Base-by-base conservation (phyloP, 257 asterid genomes). In the Striga asiatica region DNA sequence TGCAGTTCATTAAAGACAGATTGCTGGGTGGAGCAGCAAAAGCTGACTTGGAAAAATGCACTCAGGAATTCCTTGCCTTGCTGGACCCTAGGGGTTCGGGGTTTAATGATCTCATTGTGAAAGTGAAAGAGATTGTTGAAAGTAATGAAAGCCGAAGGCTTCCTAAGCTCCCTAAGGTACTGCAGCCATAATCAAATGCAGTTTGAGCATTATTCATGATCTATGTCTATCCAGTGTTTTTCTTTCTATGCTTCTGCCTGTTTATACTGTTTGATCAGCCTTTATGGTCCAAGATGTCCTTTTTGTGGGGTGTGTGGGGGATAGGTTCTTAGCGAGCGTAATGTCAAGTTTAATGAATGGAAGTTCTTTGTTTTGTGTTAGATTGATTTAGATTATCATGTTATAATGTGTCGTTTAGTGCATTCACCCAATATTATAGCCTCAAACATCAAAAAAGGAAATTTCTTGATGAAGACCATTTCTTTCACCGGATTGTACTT, bases 131-230 rank as follows among this genome's bases (percentile, higher is more conserved):
- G 66, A 84, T 88, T 3, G 97, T 87, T 38, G 94, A 88, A 66
- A 84, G 88, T 75, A 92, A 88, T 73, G 95, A 88, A 57, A 84
- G 81, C 60, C 71, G 94, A 60, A 88, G 97, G 69, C 92, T 77
- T 61, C 99, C 88, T 17, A 84, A 87, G 78, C 82, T 88, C n/a
- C 91, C 99, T 12, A 92, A 92, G 97, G 98, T 91, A 82, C 27
- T 28, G 29, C 35, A 14, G 10, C 58, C 6, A n/a, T 14, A 27
- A 7, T 23, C 5, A 2, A 13, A 54, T 25, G 18, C 22, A 16
- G 27, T 32, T 22, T 11, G 35, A n/a, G 34, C 13, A 38, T 38
- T 57, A 20, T 32, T 19, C 35, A 12, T 50, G 10, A 24, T 24
- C 14, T 18, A 25, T 49, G n/a, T 49, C 20, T 34, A 12, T 19